Conservation (phyloP, 345 rosid species). For the Euphorbia tirucalli region DNA sequence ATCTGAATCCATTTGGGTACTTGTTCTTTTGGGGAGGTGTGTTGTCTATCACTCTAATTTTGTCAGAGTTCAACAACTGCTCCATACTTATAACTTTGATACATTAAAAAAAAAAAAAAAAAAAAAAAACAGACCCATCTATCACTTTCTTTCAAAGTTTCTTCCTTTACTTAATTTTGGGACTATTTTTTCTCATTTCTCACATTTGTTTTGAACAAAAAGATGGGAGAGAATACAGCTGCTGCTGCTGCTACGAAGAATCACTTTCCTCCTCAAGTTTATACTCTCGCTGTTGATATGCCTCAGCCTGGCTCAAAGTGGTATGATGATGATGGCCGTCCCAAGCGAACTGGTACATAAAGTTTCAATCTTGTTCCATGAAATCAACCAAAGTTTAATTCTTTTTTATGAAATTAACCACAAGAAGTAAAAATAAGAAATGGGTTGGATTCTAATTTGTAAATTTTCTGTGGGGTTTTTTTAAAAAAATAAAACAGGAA, state of each 20-base stretch:
- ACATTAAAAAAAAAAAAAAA: neutral
- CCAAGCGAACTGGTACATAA: conserved; percentile 63
- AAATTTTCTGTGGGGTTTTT: neutral
- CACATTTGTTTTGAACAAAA: neutral
- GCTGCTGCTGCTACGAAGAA: too few species aligned
- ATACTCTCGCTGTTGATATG: conserved; percentile 35
- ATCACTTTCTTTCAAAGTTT: neutral
- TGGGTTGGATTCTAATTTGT: neutral
- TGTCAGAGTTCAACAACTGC: neutral
- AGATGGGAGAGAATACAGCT: conserved; percentile 20
- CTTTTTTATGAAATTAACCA: too few species aligned
- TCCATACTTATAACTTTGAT: neutral
- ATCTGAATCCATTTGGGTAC: conserved; percentile 7
- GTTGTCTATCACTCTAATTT: neutral
- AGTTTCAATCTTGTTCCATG: neutral
- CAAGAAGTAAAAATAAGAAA: neutral
- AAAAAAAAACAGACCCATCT: too few species aligned
- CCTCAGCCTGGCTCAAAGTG: conserved; percentile 51
- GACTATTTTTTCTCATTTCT: neutral
- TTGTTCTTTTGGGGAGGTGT: conserved; percentile 16
- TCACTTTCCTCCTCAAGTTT: conserved; percentile 8
- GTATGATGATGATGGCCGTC: conserved; percentile 76
- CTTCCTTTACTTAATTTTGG: neutral
- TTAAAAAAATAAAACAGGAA: conserved; percentile 34
- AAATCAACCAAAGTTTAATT: too few species aligned